These are phyloP conservation scores for Cladosporium sp. DNA, from an alignment of 2,329 filamentous ascomycete genomes.

Conservation along the genomic window DNA sequence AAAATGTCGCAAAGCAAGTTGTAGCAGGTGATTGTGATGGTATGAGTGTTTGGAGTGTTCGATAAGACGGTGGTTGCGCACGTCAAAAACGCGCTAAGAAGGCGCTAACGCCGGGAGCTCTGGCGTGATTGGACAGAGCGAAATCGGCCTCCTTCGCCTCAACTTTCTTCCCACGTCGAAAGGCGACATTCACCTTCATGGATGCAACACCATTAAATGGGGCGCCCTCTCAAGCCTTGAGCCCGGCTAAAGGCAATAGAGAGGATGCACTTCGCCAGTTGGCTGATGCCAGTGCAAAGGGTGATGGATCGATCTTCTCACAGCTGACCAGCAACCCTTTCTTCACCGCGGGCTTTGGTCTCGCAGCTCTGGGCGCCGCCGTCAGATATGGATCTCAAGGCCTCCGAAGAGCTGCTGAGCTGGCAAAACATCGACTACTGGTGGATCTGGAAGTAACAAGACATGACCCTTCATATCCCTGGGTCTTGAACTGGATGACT, in stretches of 20 bases:
- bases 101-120: constrained; percentile 3
- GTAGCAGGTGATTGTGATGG: neutral
- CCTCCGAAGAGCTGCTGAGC: constrained; percentile 66
- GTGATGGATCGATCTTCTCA: constrained; percentile 42
- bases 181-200: constrained; percentile 7
- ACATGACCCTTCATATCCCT: constrained; percentile 88
- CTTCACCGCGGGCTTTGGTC: constrained; percentile 71
- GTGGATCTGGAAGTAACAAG: constrained; percentile 95
- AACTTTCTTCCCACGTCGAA: neutral
- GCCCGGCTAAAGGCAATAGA: constrained; percentile 19
- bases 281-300: constrained; percentile 31
- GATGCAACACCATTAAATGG: constrained; percentile 9
- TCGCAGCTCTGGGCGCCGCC: constrained; percentile 82
- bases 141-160: neutral
- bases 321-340: constrained; percentile 54
- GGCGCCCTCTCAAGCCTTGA: constrained; percentile 15
- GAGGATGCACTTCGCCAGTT: constrained; percentile 42
- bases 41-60: constrained; percentile 3
- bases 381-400: constrained; percentile 79
- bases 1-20: neutral
- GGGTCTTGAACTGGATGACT: constrained; percentile 93
- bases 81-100: constrained; percentile 1
- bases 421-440: constrained; percentile 80
- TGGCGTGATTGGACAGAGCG: neutral
- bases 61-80: constrained; percentile 6